Conservation (phyloP, 768 basidiomycete species). For the Boletus subcaerulescens region DNA sequence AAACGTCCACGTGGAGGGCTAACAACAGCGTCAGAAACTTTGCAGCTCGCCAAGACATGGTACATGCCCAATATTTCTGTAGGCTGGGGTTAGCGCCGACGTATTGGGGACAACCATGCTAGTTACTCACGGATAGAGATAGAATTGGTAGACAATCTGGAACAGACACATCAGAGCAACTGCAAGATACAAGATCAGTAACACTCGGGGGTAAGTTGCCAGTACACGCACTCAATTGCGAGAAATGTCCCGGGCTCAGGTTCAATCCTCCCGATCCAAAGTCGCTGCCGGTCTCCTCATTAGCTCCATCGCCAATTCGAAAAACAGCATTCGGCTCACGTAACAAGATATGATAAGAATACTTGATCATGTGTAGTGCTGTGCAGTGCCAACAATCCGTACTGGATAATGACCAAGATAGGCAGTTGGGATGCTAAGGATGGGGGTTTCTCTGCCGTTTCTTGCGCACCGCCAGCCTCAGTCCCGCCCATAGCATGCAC, state of each 20-base stretch:
- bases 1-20: constrained; percentile 81
- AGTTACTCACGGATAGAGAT: constrained; percentile 76
- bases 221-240: constrained; percentile 68
- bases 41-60: not conserved
- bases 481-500: constrained; percentile 22
- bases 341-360: constrained; percentile 86
- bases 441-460: constrained; percentile 51
- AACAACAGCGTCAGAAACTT: constrained; percentile 10
- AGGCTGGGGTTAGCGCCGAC: not conserved
- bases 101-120: not conserved
- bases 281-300: constrained; percentile 44
- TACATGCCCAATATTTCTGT: constrained; percentile 63
- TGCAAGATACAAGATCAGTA: constrained; percentile 29
- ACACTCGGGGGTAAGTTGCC: not conserved
- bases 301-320: not conserved
- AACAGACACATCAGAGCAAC: constrained; percentile 93
- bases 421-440: constrained; percentile 76
- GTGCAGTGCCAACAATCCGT: constrained; percentile 85
- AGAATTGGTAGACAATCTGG: constrained; percentile 89
- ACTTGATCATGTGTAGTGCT: constrained; percentile 88
- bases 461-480: constrained; percentile 36
- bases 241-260: constrained; percentile 88
- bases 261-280: constrained; percentile 87
- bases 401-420: constrained; percentile 82
- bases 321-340: constrained; percentile 15